These are phyloP conservation scores for Mixia osmundae DNA, from an alignment of 1,284 basidiomycete genomes.

Conservation along the genomic window DNA sequence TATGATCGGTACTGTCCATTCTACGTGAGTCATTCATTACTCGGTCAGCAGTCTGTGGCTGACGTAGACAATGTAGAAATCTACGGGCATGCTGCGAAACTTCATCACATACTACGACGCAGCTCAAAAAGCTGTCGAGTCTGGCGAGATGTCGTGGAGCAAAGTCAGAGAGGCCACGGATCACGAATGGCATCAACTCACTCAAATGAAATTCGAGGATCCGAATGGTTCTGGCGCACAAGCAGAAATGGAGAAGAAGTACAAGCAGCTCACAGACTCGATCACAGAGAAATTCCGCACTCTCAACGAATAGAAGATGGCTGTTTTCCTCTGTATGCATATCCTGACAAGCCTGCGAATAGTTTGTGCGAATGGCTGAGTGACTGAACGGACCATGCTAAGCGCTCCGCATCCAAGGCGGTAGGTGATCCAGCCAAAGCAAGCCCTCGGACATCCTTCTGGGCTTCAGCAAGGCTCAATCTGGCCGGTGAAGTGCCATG, in stretches of 20 bases:
- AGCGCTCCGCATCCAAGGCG: too few relatives aligned
- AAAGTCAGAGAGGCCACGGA: constrained; percentile 69
- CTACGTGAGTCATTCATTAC: constrained; percentile 23
- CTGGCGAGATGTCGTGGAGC: constrained; percentile 71
- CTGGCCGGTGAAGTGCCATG: too few relatives aligned
- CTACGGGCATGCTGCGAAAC: constrained; percentile 82
- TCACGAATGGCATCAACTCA: constrained; percentile 84
- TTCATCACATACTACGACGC: constrained; percentile 85
- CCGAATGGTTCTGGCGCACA: constrained; percentile 71
- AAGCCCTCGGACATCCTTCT: too few relatives aligned
- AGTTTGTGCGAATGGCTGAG: too few relatives aligned
- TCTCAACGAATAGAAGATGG: constrained; percentile 6
- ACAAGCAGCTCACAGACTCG: constrained; percentile 9
- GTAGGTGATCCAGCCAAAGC: too few relatives aligned
- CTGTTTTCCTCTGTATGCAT: too few relatives aligned
- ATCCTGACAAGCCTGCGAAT: too few relatives aligned
- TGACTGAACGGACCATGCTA: too few relatives aligned
- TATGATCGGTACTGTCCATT: constrained; percentile 97
- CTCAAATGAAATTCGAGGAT: constrained; percentile 32
- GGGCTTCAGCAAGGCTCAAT: too few relatives aligned
- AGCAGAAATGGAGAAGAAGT: constrained; percentile 44
- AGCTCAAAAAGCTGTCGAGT: constrained; percentile 60
- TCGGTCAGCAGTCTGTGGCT: not conserved
- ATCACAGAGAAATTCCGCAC: constrained; percentile 9
- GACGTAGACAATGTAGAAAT: constrained; percentile 17